Evolutionary conservation across 2,329 filamentous ascomycete genomes (phyloP).

Genomic region (Penicillium sclerotigenum): DNA sequence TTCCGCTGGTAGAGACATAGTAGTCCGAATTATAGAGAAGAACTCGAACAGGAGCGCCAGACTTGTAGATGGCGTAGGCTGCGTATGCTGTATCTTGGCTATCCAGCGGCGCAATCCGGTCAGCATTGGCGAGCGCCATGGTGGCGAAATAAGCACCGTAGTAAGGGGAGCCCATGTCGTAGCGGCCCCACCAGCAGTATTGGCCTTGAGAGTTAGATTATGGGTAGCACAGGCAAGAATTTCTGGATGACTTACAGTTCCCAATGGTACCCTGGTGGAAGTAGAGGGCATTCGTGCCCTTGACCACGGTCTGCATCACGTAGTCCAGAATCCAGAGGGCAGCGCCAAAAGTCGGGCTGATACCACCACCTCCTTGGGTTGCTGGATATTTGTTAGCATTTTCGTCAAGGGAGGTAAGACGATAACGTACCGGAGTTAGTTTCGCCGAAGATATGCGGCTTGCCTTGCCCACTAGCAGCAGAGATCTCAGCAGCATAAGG

Average conservation of each 20-base stretch:
- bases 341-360: slow-evolving; percentile 49
- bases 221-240: neutral
- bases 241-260: slow-evolving; percentile 40
- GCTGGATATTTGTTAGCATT: slow-evolving; percentile 18
- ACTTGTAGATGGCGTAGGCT: slow-evolving; percentile 47
- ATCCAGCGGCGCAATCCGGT: slow-evolving; percentile 48
- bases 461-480: slow-evolving; percentile 40
- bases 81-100: slow-evolving; percentile 44
- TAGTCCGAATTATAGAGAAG: slow-evolving; percentile 42
- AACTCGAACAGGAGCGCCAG: slow-evolving; percentile 36
- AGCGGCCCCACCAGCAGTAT: slow-evolving; percentile 50
- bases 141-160: slow-evolving; percentile 52
- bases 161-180: slow-evolving; percentile 52
- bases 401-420: neutral
- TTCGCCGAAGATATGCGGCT: slow-evolving; percentile 50
- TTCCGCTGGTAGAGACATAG: slow-evolving; percentile 21
- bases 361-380: slow-evolving; percentile 40
- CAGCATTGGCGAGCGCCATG: slow-evolving; percentile 45
- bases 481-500: slow-evolving; percentile 43
- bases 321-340: slow-evolving; percentile 54
- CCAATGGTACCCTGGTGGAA: slow-evolving; percentile 54
- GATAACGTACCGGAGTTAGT: slow-evolving; percentile 47
- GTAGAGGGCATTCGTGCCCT: slow-evolving; percentile 41
- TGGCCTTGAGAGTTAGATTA: slow-evolving; percentile 27
- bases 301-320: slow-evolving; percentile 31